phyloP scores from a whole-genome alignment of 2,329 filamentous ascomycete genomes.

The Allantophomopsis lycopodina region DNA sequence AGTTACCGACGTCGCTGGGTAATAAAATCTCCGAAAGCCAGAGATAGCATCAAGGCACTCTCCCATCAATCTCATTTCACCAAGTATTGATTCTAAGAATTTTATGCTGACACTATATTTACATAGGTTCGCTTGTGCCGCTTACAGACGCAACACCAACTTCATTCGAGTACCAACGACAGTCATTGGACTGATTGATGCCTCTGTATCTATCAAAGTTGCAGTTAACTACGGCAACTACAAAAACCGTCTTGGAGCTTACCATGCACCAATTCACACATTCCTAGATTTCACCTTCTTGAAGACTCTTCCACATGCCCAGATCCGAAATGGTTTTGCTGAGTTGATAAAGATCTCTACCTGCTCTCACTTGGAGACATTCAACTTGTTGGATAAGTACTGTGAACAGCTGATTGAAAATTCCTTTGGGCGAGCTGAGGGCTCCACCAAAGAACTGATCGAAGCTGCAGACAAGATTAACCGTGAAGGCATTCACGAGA shows the following conservation, averaged over 20 bases:
- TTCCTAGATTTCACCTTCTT: conserved; percentile 64
- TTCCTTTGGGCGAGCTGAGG: conserved; percentile 48
- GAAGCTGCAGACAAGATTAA: conserved; percentile 54
- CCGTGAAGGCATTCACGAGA: conserved; percentile 55
- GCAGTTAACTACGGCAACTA: conserved; percentile 65
- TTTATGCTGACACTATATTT: conserved; percentile 9
- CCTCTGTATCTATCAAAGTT: conserved; percentile 66
- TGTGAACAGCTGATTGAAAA: conserved; percentile 54
- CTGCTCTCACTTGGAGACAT: conserved; percentile 52
- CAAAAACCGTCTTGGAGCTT: conserved; percentile 62
- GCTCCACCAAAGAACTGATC: conserved; percentile 37
- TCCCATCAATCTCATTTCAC: conserved; percentile 17
- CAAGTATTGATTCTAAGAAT: conserved; percentile 3
- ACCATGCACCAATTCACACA: conserved; percentile 58
- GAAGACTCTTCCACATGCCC: conserved; percentile 50
- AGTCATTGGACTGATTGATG: conserved; percentile 63
- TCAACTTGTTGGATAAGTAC: conserved; percentile 53
- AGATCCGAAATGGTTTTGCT: conserved; percentile 62
- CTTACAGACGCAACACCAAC: conserved; percentile 60
- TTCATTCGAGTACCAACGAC: conserved; percentile 64
- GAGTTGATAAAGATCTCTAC: conserved; percentile 67
- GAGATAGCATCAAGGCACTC: conserved; percentile 5
- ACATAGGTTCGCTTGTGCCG: conserved; percentile 51
- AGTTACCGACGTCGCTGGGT: conserved; percentile 64
- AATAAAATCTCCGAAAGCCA: conserved; percentile 21